Evolutionary conservation across 73 alveolate genomes (phyloP).

Genomic region (Paramecium caudatum): DNA sequence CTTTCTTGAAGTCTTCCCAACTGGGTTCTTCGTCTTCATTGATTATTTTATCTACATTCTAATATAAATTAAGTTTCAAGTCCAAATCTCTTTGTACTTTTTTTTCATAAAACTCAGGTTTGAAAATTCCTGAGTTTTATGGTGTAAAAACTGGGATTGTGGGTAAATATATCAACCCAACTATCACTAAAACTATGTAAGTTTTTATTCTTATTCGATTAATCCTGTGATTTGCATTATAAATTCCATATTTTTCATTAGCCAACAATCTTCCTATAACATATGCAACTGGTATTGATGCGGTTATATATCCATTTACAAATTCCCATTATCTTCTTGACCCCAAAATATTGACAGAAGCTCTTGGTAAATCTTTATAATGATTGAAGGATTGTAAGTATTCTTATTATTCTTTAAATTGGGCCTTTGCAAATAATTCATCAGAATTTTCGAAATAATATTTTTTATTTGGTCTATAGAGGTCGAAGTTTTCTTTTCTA

Average conservation of each 20-base stretch:
- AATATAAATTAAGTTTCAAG: not conserved
- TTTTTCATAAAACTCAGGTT: constrained; percentile 2
- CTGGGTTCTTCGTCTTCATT: not conserved
- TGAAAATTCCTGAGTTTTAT: not conserved
- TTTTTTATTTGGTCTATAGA: constrained; percentile 20
- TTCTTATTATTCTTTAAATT: not conserved
- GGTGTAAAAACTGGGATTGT: not conserved
- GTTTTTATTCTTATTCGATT: not conserved
- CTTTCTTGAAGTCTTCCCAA: not conserved
- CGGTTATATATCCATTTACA: not conserved
- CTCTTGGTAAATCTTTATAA: constrained; percentile 26
- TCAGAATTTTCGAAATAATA: constrained; percentile 15
- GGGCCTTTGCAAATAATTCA: not conserved
- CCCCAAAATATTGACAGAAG: not conserved
- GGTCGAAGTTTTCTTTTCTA: not conserved
- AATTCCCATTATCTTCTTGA: not conserved
- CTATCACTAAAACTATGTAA: not conserved
- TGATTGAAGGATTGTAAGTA: not conserved
- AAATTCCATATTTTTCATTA: constrained; percentile 30
- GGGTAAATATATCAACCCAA: not conserved
- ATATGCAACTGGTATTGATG: not conserved
- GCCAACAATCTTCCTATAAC: constrained; percentile 4
- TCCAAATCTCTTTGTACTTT: constrained; percentile 38
- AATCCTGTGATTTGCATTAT: constrained; percentile 18
- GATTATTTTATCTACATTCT: not conserved